A percentile compares a stretch with the other conserved stretches of the same genome.
Evolutionary conservation across 257 asterid species (phyloP).

Genomic region (Vinca minor): DNA sequence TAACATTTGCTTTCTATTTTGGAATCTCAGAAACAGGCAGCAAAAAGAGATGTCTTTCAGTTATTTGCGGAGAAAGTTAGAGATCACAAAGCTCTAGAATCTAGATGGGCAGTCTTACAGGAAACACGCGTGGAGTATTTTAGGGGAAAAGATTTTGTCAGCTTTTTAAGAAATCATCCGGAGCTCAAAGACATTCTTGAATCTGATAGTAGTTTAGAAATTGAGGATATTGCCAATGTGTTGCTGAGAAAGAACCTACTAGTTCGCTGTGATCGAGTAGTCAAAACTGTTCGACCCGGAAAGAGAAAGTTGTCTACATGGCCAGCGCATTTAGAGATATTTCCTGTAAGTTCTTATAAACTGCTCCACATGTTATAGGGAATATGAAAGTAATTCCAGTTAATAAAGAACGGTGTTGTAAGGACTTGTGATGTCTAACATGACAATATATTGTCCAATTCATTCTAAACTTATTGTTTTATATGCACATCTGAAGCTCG

Average conservation of each 20-base stretch:
- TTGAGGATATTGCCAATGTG: slow-evolving; percentile 68
- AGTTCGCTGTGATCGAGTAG: slow-evolving; percentile 89
- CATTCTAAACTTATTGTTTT: too few species aligned
- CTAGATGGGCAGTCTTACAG: slow-evolving; percentile 98
- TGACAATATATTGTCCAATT: background rate
- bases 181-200: slow-evolving; percentile 76
- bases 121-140: slow-evolving; percentile 97
- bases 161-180: slow-evolving; percentile 68
- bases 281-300: slow-evolving; percentile 94
- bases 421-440: background rate
- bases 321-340: slow-evolving; percentile 97
- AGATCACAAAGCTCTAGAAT: slow-evolving; percentile 86
- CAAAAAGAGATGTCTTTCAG: slow-evolving; percentile 70
- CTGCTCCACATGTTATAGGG: too few species aligned
- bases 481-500: background rate
- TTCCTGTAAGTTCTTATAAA: slow-evolving; percentile 44
- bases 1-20: slow-evolving; percentile 13
- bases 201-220: slow-evolving; percentile 60
- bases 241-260: slow-evolving; percentile 76
- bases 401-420: too few species aligned
- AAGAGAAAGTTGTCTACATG: slow-evolving; percentile 87
- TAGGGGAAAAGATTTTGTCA: slow-evolving; percentile 83
- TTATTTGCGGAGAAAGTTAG: slow-evolving; percentile 91
- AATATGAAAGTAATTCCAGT: background rate
- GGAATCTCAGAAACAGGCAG: slow-evolving; percentile 75